phyloP scores from a whole-genome alignment of 2,329 filamentous ascomycete genomes.

The Pleomassaria siparia region DNA sequence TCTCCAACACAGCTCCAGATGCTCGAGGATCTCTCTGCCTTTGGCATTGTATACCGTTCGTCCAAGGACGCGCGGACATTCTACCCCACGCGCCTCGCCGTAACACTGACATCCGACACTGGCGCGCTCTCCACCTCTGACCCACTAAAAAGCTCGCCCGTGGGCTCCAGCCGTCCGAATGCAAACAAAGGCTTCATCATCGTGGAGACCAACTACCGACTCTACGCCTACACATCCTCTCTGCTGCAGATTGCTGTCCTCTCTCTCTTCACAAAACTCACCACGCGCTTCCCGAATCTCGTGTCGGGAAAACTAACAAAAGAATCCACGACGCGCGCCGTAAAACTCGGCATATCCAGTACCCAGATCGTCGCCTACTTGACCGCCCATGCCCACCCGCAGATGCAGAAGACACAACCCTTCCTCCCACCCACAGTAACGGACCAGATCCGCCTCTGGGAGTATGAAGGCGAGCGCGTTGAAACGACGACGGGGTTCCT shows the following conservation, averaged over 20 bases:
- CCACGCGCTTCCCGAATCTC: slow-evolving; percentile 91
- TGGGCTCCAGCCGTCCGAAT: no score
- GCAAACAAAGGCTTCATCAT: slow-evolving; percentile 89
- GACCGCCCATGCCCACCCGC: slow-evolving; percentile 87
- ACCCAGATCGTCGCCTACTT: slow-evolving; percentile 96
- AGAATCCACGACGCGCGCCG: slow-evolving; percentile 82
- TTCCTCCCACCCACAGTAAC: slow-evolving; percentile 93
- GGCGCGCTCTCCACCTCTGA: slow-evolving; percentile 65
- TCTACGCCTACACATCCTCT: slow-evolving; percentile 95
- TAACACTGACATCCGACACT: slow-evolving; percentile 81
- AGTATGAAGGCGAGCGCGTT: slow-evolving; percentile 95
- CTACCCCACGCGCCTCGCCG: slow-evolving; percentile 92
- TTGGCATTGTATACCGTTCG: slow-evolving; percentile 81
- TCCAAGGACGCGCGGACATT: slow-evolving; percentile 53
- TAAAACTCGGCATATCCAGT: slow-evolving; percentile 86
- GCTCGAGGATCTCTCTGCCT: slow-evolving; percentile 86
- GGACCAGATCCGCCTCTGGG: slow-evolving; percentile 96
- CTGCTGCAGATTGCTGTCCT: slow-evolving; percentile 94
- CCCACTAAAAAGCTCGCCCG: no score
- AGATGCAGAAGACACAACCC: slow-evolving; percentile 77
- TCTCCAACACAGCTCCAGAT: slow-evolving; percentile 82
- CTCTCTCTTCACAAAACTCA: slow-evolving; percentile 82
- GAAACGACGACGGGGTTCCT: slow-evolving; percentile 79
- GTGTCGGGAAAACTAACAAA: slow-evolving; percentile 90
- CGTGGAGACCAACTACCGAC: slow-evolving; percentile 94